Evolutionary conservation across 176 grass and related monocot species (phyloP).

Genomic region (Rhynchospora pubera): DNA sequence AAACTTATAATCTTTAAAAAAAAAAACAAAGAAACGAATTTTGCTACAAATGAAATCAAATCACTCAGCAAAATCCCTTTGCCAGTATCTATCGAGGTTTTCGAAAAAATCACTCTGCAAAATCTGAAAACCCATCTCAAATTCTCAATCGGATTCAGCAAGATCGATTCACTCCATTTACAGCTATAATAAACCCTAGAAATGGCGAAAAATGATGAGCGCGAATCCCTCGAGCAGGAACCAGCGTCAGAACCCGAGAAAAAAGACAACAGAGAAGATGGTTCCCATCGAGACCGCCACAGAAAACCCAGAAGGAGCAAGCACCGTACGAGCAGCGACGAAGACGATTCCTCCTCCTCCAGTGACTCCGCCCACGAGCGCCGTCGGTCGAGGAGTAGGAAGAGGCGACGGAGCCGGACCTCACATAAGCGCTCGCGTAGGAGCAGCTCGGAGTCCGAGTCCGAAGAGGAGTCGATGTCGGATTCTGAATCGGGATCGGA

Average conservation of each 20-base stretch:
- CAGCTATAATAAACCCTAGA: neutral
- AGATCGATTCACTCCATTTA: neutral
- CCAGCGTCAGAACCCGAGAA: neutral
- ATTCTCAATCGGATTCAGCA: neutral
- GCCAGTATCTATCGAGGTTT: too few relatives aligned
- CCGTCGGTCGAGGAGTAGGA: conserved; percentile 49
- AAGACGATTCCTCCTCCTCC: conserved; percentile 15
- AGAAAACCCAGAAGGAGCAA: conserved; percentile 9
- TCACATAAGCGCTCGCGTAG: conserved; percentile 34
- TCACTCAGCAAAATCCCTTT: neutral
- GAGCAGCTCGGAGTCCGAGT: conserved; percentile 31
- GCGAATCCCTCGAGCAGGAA: neutral
- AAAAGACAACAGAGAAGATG: neutral
- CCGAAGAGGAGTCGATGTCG: conserved; percentile 48
- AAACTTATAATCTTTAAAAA: neutral
- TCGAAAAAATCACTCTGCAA: neutral
- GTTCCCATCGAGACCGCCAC: conserved; percentile 2
- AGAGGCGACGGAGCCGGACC: conserved; percentile 41
- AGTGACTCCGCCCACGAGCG: conserved; percentile 38
- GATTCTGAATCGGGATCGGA: conserved; percentile 47
- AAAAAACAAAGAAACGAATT: neutral
- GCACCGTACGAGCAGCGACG: conserved; percentile 6
- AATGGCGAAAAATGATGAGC: conserved; percentile 1
- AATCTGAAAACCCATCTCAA: neutral
- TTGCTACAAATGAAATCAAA: neutral